These are phyloP conservation scores for Myxozyma sirexii DNA, from an alignment of 805 yeast species.

Conservation along the genomic window DNA sequence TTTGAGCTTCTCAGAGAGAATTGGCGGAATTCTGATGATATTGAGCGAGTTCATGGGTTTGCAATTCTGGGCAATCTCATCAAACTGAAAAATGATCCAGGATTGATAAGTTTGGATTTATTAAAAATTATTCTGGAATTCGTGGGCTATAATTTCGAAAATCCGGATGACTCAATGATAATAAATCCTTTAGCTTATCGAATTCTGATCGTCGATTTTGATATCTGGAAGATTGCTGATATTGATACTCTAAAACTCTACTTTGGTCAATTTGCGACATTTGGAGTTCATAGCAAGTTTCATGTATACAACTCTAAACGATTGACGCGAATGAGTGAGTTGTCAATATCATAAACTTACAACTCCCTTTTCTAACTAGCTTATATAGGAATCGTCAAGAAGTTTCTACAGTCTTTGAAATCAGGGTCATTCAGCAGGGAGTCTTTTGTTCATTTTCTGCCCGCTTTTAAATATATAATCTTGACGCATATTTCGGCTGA, in stretches of 20 bases:
- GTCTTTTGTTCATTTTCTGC: slow-evolving; percentile 45
- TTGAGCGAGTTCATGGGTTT: slow-evolving; percentile 64
- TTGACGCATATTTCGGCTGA: slow-evolving; percentile 57
- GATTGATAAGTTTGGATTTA: slow-evolving; percentile 44
- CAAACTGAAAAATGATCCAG: slow-evolving; percentile 49
- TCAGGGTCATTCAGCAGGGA: slow-evolving; percentile 46
- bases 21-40: slow-evolving; percentile 58
- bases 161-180: slow-evolving; percentile 60
- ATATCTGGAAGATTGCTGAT: slow-evolving; percentile 53
- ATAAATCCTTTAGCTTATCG: slow-evolving; percentile 60
- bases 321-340: slow-evolving; percentile 55
- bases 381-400: slow-evolving; percentile 42
- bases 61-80: slow-evolving; percentile 58
- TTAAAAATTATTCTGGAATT: slow-evolving; percentile 53
- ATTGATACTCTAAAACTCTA: slow-evolving; percentile 55
- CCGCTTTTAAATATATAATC: slow-evolving; percentile 48
- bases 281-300: slow-evolving; percentile 55
- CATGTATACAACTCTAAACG: slow-evolving; percentile 55
- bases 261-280: slow-evolving; percentile 59
- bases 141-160: slow-evolving; percentile 57
- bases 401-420: slow-evolving; percentile 56
- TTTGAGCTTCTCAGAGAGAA: slow-evolving; percentile 51
- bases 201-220: slow-evolving; percentile 62
- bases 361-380: slow-evolving; percentile 33
- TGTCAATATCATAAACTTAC: no score